A percentile compares a stretch with the other conserved stretches of the same genome.
phyloP scores from a whole-genome alignment of 139 green algal genomes.

The Chlamydomonas urium region DNA sequence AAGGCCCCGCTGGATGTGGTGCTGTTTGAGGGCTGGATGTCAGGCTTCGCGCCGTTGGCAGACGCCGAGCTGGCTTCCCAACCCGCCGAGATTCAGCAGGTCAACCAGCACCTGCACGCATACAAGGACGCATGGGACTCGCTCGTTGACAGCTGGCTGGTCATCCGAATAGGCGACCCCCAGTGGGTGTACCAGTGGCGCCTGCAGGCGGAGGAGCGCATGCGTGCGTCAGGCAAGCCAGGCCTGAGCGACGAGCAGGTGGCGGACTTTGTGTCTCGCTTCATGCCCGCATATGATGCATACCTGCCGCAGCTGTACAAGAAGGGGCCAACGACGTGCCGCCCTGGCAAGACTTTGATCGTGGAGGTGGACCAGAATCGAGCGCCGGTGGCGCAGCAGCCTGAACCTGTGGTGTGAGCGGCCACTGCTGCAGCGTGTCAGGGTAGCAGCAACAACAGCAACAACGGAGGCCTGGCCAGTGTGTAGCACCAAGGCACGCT shows the following conservation, averaged over 20 bases:
- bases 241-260: conserved; percentile 91
- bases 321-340: conserved; percentile 68
- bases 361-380: conserved; percentile 71
- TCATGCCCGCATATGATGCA: conserved; percentile 93
- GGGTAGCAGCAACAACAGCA: too few relatives aligned
- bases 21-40: conserved; percentile 99
- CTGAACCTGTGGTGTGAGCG: too few relatives aligned
- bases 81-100: conserved; percentile 47
- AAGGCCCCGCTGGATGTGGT: conserved; percentile 79
- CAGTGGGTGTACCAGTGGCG: conserved; percentile 62
- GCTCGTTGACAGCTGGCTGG: conserved; percentile 88
- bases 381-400: conserved; percentile 49
- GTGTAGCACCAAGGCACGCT: too few relatives aligned
- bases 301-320: conserved; percentile 83
- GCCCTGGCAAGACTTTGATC: conserved; percentile 52
- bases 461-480: too few relatives aligned
- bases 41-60: conserved; percentile 68
- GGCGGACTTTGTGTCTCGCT: conserved; percentile 88
- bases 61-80: conserved; percentile 14
- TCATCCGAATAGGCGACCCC: conserved; percentile 80
- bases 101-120: conserved; percentile 64
- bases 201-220: conserved; percentile 86
- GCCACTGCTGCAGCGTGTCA: too few relatives aligned
- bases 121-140: conserved; percentile 80
- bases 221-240: conserved; percentile 72